Evolutionary conservation across 768 basidiomycete species (phyloP).

Genomic region (Leucogyrophana mollusca): DNA sequence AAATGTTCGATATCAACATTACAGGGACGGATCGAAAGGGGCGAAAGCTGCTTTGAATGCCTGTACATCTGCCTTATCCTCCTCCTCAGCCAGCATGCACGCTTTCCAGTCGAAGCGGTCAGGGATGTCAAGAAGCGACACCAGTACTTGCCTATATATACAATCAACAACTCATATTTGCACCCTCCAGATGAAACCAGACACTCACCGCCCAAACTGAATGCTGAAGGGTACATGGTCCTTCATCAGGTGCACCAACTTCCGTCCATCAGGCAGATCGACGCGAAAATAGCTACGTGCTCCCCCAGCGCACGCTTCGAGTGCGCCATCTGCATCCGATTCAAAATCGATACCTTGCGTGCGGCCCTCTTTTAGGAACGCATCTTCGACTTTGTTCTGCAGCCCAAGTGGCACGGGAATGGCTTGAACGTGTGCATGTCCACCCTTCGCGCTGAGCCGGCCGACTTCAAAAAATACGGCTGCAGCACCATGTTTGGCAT

Average conservation of each 20-base stretch:
- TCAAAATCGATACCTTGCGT: slow-evolving; percentile 73
- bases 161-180: background rate
- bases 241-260: slow-evolving; percentile 83
- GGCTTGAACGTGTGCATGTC: slow-evolving; percentile 92
- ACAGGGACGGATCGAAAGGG: slow-evolving; percentile 58
- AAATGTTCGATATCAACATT: too few relatives aligned
- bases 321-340: slow-evolving; percentile 60
- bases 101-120: slow-evolving; percentile 91
- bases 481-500: slow-evolving; percentile 62
- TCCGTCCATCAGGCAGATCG: slow-evolving; percentile 82
- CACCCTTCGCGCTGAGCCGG: slow-evolving; percentile 79
- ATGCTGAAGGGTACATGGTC: slow-evolving; percentile 78
- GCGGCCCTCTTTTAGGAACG: slow-evolving; percentile 72
- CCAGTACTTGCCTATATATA: slow-evolving; percentile 69
- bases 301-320: slow-evolving; percentile 47
- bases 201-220: slow-evolving; percentile 87
- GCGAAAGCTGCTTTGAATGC: slow-evolving; percentile 85
- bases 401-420: slow-evolving; percentile 72
- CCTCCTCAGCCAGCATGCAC: slow-evolving; percentile 78
- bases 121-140: slow-evolving; percentile 68
- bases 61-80: slow-evolving; percentile 81
- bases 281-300: slow-evolving; percentile 84
- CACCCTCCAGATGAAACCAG: background rate
- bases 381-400: slow-evolving; percentile 60
- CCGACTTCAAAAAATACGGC: slow-evolving; percentile 89